Evolutionary conservation across 2,329 filamentous ascomycete species (phyloP).

Genomic region (Apiospora kogelbergensis): DNA sequence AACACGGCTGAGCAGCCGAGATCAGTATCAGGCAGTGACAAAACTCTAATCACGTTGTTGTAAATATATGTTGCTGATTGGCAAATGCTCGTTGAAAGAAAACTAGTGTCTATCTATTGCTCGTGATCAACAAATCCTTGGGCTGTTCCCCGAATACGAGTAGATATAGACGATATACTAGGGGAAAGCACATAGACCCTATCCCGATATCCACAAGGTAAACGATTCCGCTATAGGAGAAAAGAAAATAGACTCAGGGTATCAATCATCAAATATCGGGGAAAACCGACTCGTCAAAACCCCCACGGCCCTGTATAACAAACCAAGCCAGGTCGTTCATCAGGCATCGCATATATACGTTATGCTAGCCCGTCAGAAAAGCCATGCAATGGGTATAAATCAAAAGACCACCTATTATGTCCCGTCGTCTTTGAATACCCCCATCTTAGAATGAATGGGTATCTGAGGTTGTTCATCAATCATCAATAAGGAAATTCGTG

Average conservation of each 20-base stretch:
- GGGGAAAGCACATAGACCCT: background rate
- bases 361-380: slow-evolving; percentile 1
- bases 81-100: background rate
- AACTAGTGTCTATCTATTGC: background rate
- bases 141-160: background rate
- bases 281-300: background rate
- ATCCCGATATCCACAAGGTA: slow-evolving; percentile 18
- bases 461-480: slow-evolving; percentile 31
- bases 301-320: background rate
- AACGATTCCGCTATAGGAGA: slow-evolving; percentile 15
- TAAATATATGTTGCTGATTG: background rate
- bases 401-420: slow-evolving; percentile 18
- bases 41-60: background rate
- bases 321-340: background rate
- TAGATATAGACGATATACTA: background rate
- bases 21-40: too few relatives aligned
- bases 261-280: slow-evolving; percentile 5
- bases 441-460: slow-evolving; percentile 35
- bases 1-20: too few relatives aligned
- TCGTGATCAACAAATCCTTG: background rate
- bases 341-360: background rate
- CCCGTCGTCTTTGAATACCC: slow-evolving; percentile 30
- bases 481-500: slow-evolving; percentile 23
- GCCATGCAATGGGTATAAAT: slow-evolving; percentile 14
- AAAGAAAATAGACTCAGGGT: slow-evolving; percentile 14